phyloP scores from a whole-genome alignment of 2,329 filamentous ascomycete genomes.

The Amesomyces nigricolor region DNA sequence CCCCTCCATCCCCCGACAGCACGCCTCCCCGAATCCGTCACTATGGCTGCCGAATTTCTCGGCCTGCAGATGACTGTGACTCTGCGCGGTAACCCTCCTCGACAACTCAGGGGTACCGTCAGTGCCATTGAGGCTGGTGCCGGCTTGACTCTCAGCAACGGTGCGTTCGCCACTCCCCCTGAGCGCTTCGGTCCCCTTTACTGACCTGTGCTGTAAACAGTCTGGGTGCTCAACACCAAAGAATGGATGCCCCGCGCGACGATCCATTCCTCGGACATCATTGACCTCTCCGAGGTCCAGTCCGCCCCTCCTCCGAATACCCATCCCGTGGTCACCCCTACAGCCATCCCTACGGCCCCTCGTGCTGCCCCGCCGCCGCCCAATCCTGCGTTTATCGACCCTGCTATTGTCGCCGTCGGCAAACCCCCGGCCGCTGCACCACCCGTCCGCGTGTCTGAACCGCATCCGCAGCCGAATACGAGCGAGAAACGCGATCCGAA shows the following conservation, averaged over 20 bases:
- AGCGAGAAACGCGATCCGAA: slow-evolving; percentile 32
- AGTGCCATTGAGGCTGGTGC: slow-evolving; percentile 60
- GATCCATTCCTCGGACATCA: slow-evolving; percentile 42
- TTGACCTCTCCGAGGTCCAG: slow-evolving; percentile 37
- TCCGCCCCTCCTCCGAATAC: slow-evolving; percentile 22
- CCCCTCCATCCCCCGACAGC: background rate
- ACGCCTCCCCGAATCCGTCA: slow-evolving; percentile 19
- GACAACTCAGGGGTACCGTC: slow-evolving; percentile 64
- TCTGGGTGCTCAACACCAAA: slow-evolving; percentile 35
- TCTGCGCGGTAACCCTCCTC: slow-evolving; percentile 55
- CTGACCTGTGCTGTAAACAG: slow-evolving; percentile 25
- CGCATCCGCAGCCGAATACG: slow-evolving; percentile 28
- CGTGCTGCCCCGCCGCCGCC: slow-evolving; percentile 7
- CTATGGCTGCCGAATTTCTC: slow-evolving; percentile 65
- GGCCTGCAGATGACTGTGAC: slow-evolving; percentile 72
- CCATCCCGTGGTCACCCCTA: slow-evolving; percentile 19
- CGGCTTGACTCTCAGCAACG: slow-evolving; percentile 65
- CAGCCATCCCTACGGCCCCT: slow-evolving; percentile 4
- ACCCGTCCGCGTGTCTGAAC: slow-evolving; percentile 18
- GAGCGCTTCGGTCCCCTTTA: no score
- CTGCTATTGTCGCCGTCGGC: slow-evolving; percentile 70
- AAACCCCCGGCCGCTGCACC: slow-evolving; percentile 34
- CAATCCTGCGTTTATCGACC: slow-evolving; percentile 61
- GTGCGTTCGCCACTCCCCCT: slow-evolving; percentile 45
- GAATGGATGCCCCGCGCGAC: slow-evolving; percentile 41